Evolutionary conservation across 108 stramenopile species (phyloP).

Genomic region (Cylindrotheca fusiformis): DNA sequence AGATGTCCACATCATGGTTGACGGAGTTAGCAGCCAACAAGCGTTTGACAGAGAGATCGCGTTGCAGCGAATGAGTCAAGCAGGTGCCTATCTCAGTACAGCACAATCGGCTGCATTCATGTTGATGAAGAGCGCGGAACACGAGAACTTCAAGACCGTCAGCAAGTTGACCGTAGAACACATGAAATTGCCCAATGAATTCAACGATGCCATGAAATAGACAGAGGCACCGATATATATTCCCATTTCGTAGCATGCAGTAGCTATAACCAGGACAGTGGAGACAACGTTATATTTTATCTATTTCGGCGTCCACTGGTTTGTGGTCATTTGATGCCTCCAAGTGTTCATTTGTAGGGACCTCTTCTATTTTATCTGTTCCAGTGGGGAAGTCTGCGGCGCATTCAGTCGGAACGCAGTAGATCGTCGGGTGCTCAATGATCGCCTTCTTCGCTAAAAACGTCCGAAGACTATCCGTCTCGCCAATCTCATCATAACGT

Average conservation of each 20-base stretch:
- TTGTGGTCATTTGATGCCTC: conserved; percentile 1
- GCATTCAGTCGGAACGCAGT: conserved; percentile 24
- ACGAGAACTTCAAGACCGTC: conserved; percentile 81
- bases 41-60: conserved; percentile 80
- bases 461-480: conserved; percentile 32
- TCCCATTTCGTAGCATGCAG: too few species aligned
- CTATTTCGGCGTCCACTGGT: too few species aligned
- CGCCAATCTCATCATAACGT: conserved; percentile 40
- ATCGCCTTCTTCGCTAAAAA: conserved; percentile 53
- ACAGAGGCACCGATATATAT: too few species aligned
- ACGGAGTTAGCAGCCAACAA: conserved; percentile 84
- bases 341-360: background rate
- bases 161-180: conserved; percentile 83
- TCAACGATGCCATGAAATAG: conserved; percentile 42
- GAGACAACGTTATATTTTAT: too few species aligned
- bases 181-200: conserved; percentile 77
- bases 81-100: conserved; percentile 82
- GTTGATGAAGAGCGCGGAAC: conserved; percentile 81
- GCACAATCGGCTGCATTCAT: conserved; percentile 87
- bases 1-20: conserved; percentile 88
- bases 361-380: conserved; percentile 1
- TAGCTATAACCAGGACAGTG: too few species aligned
- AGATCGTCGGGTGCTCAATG: conserved; percentile 69
- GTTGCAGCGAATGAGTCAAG: conserved; percentile 67
- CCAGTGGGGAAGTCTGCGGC: conserved; percentile 3